Conservation (phyloP, 73 alveolate species). For the Tetrahymena thermophila region DNA sequence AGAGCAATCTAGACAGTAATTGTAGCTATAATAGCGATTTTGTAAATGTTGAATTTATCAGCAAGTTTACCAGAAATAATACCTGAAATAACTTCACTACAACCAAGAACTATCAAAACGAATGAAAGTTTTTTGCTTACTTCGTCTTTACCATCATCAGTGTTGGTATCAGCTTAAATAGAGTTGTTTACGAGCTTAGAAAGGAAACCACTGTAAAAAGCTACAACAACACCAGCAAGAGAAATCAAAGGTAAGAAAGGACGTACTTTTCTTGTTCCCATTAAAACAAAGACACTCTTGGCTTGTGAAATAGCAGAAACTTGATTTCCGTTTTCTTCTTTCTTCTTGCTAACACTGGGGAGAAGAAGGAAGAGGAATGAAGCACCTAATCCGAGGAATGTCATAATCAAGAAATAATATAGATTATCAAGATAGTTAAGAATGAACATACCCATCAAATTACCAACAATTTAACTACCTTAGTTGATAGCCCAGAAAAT, state of each 20-base stretch:
- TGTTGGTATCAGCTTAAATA: background rate
- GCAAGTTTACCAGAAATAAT: conserved; percentile 24
- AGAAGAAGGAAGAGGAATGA: conserved; percentile 5
- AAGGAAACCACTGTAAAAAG: conserved; percentile 37
- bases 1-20: conserved; percentile 19
- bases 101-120: conserved; percentile 20
- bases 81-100: conserved; percentile 21
- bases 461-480: conserved; percentile 29
- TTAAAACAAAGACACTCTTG: background rate
- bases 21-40: conserved; percentile 20
- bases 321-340: background rate
- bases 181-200: conserved; percentile 10
- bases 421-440: conserved; percentile 1
- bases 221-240: conserved; percentile 33
- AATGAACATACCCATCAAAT: conserved; percentile 20
- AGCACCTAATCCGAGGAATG: conserved; percentile 17
- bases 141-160: background rate
- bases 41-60: conserved; percentile 20
- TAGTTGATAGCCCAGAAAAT: conserved; percentile 35
- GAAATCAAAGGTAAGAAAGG: conserved; percentile 12
- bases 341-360: conserved; percentile 5
- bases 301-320: background rate
- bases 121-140: conserved; percentile 11
- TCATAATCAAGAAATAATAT: conserved; percentile 24
- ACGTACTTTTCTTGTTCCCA: conserved; percentile 25